Conservation (phyloP, 371 early-diverging fungal species). For the Entomophthora muscae region DNA sequence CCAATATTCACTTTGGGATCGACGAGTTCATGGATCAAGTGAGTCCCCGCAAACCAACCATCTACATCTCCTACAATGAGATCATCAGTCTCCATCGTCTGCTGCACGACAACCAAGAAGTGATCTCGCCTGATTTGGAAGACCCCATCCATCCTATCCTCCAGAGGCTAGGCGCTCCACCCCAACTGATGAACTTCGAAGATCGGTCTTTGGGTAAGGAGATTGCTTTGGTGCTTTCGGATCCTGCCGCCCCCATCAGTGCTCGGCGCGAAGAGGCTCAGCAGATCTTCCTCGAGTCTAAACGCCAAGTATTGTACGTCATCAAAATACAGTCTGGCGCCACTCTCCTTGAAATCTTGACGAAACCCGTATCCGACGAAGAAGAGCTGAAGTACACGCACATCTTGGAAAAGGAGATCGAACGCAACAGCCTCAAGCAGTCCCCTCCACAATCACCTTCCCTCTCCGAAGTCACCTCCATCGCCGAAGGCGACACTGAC, state of each 20-base stretch:
- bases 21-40: conserved; percentile 76
- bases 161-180: conserved; percentile 59
- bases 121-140: conserved; percentile 28
- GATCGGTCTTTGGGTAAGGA: conserved; percentile 21
- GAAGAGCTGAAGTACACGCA: conserved; percentile 54
- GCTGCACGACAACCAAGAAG: conserved; percentile 53
- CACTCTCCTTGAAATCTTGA: conserved; percentile 64
- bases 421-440: neutral
- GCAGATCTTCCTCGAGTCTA: conserved; percentile 71
- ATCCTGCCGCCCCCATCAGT: conserved; percentile 34
- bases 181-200: conserved; percentile 32
- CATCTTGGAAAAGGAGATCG: conserved; percentile 23
- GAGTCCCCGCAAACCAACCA: conserved; percentile 61
- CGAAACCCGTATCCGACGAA: conserved; percentile 38
- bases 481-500: conserved; percentile 7
- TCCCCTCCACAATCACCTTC: neutral
- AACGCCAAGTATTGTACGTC: conserved; percentile 64
- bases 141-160: conserved; percentile 68
- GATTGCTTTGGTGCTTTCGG: conserved; percentile 47
- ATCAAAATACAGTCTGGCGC: conserved; percentile 67
- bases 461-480: neutral
- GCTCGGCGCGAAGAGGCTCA: conserved; percentile 45
- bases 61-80: conserved; percentile 78
- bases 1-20: conserved; percentile 79
- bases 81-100: conserved; percentile 73